A percentile compares a stretch with the other conserved stretches of the same genome.
These are phyloP conservation scores for Blastobotrys malaysiensis DNA, from an alignment of 1,139 yeast genomes.

Conservation along the genomic window DNA sequence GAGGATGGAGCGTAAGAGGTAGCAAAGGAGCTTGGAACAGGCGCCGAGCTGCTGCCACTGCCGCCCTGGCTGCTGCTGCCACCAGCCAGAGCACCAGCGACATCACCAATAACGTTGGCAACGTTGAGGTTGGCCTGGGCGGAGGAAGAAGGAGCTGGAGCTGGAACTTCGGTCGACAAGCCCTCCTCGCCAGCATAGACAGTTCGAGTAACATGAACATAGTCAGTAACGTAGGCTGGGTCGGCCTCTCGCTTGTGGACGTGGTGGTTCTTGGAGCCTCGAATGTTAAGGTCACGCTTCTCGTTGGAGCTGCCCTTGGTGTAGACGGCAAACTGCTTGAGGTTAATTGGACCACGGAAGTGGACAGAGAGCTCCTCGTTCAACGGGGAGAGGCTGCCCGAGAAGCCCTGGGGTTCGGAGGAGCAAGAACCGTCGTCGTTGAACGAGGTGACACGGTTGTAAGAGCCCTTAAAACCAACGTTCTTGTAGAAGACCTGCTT, in stretches of 20 bases:
- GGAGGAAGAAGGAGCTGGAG: slow-evolving; percentile 21
- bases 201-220: slow-evolving; percentile 66
- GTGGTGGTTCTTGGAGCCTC: slow-evolving; percentile 51
- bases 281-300: slow-evolving; percentile 35
- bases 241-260: slow-evolving; percentile 48
- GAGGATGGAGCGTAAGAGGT: slow-evolving; percentile 23
- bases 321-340: slow-evolving; percentile 76
- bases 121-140: slow-evolving; percentile 13
- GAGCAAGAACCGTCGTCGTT: slow-evolving; percentile 67
- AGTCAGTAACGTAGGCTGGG: slow-evolving; percentile 35
- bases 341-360: slow-evolving; percentile 85
- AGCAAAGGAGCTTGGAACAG: slow-evolving; percentile 19
- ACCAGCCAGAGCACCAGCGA: slow-evolving; percentile 37
- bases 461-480: slow-evolving; percentile 77
- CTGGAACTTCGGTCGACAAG: slow-evolving; percentile 24
- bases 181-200: slow-evolving; percentile 59
- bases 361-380: slow-evolving; percentile 89
- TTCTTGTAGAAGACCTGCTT: slow-evolving; percentile 61
- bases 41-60: slow-evolving; percentile 13
- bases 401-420: slow-evolving; percentile 47
- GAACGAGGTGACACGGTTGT: slow-evolving; percentile 64
- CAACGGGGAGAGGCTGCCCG: slow-evolving; percentile 76
- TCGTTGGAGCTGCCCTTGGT: slow-evolving; percentile 32
- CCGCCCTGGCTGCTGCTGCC: slow-evolving; percentile 40
- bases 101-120: neutral